Conservation (phyloP, 1,139 yeast genomes). For the Debaryomyces udenii region DNA sequence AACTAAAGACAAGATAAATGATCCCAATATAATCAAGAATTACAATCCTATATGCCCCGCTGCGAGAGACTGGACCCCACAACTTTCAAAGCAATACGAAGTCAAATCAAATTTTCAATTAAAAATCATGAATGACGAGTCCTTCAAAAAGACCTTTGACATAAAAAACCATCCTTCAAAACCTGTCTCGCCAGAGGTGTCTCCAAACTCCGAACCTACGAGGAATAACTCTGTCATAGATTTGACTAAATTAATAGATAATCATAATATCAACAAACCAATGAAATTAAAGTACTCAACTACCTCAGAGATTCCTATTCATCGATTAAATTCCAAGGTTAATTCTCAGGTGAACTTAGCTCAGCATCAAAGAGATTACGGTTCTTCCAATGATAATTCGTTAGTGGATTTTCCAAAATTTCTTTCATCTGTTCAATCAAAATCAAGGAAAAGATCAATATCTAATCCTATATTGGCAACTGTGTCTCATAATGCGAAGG, state of each 20-base stretch:
- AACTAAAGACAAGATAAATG: constrained; percentile 13
- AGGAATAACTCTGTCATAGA: constrained; percentile 48
- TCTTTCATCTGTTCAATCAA: constrained; percentile 13
- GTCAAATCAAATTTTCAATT: constrained; percentile 40
- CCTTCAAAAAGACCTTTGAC: constrained; percentile 38
- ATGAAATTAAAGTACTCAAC: constrained; percentile 44
- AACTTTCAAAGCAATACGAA: constrained; percentile 27
- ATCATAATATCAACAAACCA: constrained; percentile 44
- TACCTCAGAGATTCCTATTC: constrained; percentile 46
- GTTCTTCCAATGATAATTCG: constrained; percentile 31
- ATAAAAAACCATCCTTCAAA: constrained; percentile 35
- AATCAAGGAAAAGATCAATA: constrained; percentile 14
- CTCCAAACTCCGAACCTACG: constrained; percentile 49
- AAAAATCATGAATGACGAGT: constrained; percentile 43
- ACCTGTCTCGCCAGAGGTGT: constrained; percentile 48
- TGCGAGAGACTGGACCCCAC: constrained; percentile 45
- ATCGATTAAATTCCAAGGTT: constrained; percentile 42
- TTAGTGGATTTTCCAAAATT: constrained; percentile 33
- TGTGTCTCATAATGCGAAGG: constrained; percentile 24
- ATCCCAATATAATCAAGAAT: constrained; percentile 20
- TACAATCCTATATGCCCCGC: constrained; percentile 41
- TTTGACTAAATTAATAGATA: constrained; percentile 38
- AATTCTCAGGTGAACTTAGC: constrained; percentile 42
- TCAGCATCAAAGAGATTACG: constrained; percentile 29
- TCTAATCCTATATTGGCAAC: constrained; percentile 23